These are phyloP conservation scores for Leishmania amazonensis DNA, from an alignment of 208 protist species.

Conservation along the genomic window DNA sequence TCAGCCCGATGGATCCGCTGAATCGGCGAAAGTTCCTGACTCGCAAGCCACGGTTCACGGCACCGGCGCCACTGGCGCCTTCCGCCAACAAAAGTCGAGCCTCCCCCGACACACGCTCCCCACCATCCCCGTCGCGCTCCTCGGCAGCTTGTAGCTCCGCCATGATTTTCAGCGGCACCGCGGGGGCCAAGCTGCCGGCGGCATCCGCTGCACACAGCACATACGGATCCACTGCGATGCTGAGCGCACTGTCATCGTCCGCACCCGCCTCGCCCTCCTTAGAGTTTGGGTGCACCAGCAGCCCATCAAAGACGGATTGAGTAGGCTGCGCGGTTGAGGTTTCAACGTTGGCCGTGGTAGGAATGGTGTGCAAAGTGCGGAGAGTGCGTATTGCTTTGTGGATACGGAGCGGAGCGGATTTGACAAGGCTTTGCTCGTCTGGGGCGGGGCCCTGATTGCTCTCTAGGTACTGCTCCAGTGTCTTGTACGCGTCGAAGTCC, in stretches of 20 bases:
- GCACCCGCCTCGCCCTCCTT: background rate
- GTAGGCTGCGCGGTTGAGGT: background rate
- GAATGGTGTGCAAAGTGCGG: background rate
- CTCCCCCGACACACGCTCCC: background rate
- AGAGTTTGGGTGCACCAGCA: background rate
- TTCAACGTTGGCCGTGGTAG: background rate
- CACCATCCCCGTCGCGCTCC: background rate
- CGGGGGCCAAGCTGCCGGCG: slow-evolving; percentile 11
- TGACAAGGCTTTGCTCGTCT: background rate
- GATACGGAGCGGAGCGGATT: background rate
- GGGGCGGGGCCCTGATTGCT: background rate
- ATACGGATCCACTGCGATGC: background rate
- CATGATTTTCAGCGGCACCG: background rate
- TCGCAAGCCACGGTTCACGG: background rate
- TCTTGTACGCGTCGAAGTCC: slow-evolving; percentile 42
- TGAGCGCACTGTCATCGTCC: background rate
- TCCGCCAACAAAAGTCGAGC: background rate
- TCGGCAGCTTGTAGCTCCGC: background rate
- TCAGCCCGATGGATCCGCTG: slow-evolving; percentile 33
- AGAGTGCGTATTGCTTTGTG: background rate
- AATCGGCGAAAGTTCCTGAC: background rate
- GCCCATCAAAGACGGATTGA: no score
- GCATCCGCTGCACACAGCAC: background rate
- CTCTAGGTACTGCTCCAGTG: background rate
- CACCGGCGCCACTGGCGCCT: background rate